A percentile compares a stretch with the other conserved stretches of the same genome.
These are phyloP conservation scores for Suillus discolor DNA, from an alignment of 768 basidiomycete genomes.

Conservation along the genomic window DNA sequence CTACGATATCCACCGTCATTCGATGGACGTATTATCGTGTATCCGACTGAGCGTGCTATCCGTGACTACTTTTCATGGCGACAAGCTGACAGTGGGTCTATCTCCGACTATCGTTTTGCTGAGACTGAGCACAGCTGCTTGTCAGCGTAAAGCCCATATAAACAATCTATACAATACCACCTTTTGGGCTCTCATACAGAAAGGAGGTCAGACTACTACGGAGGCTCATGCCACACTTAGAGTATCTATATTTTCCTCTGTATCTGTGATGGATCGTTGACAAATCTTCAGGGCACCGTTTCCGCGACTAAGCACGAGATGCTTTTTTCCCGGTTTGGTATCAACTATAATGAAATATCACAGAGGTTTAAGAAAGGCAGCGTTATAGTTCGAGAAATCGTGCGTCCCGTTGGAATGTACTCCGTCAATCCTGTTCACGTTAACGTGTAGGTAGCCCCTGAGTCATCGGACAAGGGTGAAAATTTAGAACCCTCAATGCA, in stretches of 20 bases:
- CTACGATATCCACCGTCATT: conserved; percentile 89
- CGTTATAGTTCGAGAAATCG: conserved; percentile 71
- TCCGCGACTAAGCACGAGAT: conserved; percentile 93
- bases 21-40: conserved; percentile 85
- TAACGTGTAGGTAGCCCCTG: background rate
- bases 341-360: conserved; percentile 86
- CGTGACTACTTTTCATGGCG: conserved; percentile 96
- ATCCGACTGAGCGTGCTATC: conserved; percentile 71
- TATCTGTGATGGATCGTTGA: conserved; percentile 13
- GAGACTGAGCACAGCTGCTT: conserved; percentile 19
- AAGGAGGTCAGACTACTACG: conserved; percentile 74
- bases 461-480: background rate
- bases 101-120: background rate
- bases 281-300: conserved; percentile 69
- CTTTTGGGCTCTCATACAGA: conserved; percentile 92
- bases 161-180: conserved; percentile 97
- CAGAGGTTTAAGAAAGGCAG: conserved; percentile 84
- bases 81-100: conserved; percentile 86
- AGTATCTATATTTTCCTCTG: conserved; percentile 40
- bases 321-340: conserved; percentile 74
- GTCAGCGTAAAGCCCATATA: conserved; percentile 73
- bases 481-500: background rate
- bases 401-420: conserved; percentile 16
- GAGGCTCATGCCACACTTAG: conserved; percentile 82
- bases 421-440: background rate